Evolutionary conservation across 768 basidiomycete genomes (phyloP).

Genomic region (Epithele typhae): DNA sequence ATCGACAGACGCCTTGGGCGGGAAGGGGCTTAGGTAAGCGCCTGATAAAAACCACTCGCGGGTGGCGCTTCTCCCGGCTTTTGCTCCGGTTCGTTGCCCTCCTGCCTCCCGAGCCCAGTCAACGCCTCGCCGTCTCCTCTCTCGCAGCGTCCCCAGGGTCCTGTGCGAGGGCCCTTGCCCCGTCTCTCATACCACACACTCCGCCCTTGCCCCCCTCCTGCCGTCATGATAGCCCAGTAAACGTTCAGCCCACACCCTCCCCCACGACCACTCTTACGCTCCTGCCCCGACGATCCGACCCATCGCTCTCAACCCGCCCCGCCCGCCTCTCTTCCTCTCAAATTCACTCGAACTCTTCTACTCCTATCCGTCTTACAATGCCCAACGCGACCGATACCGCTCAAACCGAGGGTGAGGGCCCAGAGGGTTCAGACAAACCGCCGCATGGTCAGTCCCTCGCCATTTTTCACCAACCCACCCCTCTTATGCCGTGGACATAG

Average conservation of each 20-base stretch:
- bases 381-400: slow-evolving; percentile 46
- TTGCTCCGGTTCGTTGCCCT: slow-evolving; percentile 19
- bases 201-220: slow-evolving; percentile 21
- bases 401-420: slow-evolving; percentile 50
- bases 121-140: slow-evolving; percentile 11
- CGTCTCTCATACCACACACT: slow-evolving; percentile 18
- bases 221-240: slow-evolving; percentile 37
- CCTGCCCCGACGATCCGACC: slow-evolving; percentile 5
- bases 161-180: slow-evolving; percentile 26
- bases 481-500: slow-evolving; percentile 5
- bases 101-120: slow-evolving; percentile 6
- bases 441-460: slow-evolving; percentile 28
- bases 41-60: slow-evolving; percentile 15
- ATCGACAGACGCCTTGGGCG: slow-evolving; percentile 1
- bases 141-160: slow-evolving; percentile 13
- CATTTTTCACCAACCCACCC: slow-evolving; percentile 1
- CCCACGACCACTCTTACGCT: slow-evolving; percentile 9
- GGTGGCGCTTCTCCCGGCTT: slow-evolving; percentile 17
- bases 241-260: slow-evolving; percentile 18
- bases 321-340: slow-evolving; percentile 3
- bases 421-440: slow-evolving; percentile 59
- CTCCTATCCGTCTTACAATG: slow-evolving; percentile 24
- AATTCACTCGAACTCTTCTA: slow-evolving; percentile 15
- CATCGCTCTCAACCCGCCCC: slow-evolving; percentile 18
- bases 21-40: slow-evolving; percentile 14